These are phyloP conservation scores for Parvularia atlantis DNA, from an alignment of 78 protist genomes.

Conservation along the genomic window DNA sequence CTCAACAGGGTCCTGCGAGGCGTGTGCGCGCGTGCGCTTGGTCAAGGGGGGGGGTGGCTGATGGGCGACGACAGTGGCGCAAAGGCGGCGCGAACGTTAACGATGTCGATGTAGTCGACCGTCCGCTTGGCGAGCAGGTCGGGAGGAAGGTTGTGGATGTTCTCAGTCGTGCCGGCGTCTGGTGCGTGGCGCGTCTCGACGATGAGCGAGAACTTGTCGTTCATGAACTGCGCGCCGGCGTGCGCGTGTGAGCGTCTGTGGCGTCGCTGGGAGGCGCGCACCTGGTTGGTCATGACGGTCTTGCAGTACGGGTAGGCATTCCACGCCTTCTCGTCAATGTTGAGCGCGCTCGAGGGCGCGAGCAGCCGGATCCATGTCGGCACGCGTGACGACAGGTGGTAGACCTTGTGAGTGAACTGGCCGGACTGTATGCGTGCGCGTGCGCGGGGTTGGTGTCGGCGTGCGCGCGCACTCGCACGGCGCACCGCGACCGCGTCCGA, in stretches of 20 bases:
- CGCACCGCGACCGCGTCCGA: slow-evolving; percentile 22
- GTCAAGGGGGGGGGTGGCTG: no score
- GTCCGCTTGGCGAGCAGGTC: slow-evolving; percentile 16
- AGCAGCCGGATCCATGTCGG: slow-evolving; percentile 27
- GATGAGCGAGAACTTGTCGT: slow-evolving; percentile 36
- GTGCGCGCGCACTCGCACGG: no score
- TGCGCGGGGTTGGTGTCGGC: no score
- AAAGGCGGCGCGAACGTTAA: no score
- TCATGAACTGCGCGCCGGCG: no score
- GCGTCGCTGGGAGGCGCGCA: no score
- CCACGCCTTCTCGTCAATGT: slow-evolving; percentile 79
- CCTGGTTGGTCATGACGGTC: slow-evolving; percentile 49
- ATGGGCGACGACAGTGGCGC: no score
- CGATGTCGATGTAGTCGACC: slow-evolving; percentile 54
- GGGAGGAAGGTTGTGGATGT: slow-evolving; percentile 14
- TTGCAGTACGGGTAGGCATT: slow-evolving; percentile 75
- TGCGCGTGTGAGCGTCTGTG: no score
- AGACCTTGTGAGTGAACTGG: slow-evolving; percentile 67
- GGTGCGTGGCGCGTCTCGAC: slow-evolving; percentile 59
- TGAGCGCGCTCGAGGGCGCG: slow-evolving; percentile 53
- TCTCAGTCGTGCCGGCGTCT: slow-evolving; percentile 27
- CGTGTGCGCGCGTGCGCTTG: no score
- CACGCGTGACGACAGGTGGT: slow-evolving; percentile 35
- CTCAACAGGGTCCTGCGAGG: slow-evolving; percentile 13
- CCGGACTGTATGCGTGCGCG: slow-evolving; percentile 39